phyloP scores from a whole-genome alignment of 2,329 filamentous ascomycete species.

The Talaromyces sp. region DNA sequence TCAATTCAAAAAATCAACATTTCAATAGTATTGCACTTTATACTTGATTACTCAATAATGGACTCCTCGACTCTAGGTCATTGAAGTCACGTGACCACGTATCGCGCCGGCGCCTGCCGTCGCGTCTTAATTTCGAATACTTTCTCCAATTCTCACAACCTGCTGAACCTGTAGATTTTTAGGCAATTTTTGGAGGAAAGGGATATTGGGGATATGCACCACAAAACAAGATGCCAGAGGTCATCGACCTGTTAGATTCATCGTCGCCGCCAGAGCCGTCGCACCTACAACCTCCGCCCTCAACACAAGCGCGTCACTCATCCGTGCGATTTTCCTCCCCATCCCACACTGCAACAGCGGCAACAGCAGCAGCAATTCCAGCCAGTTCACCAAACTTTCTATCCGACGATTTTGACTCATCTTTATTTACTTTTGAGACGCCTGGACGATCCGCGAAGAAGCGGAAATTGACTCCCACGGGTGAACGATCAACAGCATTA shows the following conservation, averaged over 20 bases:
- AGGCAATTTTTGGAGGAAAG: neutral
- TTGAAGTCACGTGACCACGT: neutral
- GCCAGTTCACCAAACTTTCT: slow-evolving; percentile 13
- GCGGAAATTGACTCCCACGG: slow-evolving; percentile 7
- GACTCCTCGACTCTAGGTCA: neutral
- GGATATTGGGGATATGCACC: neutral
- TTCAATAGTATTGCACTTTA: too few relatives aligned
- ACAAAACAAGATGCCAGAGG: slow-evolving; percentile 31
- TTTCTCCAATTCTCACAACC: neutral
- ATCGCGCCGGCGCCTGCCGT: neutral
- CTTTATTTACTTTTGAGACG: slow-evolving; percentile 14
- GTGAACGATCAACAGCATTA: neutral
- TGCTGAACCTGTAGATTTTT: neutral
- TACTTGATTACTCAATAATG: neutral
- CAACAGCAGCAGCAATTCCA: neutral
- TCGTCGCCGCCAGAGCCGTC: slow-evolving; percentile 23
- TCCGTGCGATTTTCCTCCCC: slow-evolving; percentile 1
- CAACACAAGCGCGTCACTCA: slow-evolving; percentile 13
- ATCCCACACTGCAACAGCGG: neutral
- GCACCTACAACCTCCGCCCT: slow-evolving; percentile 10
- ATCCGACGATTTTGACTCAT: slow-evolving; percentile 15
- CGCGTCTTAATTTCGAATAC: neutral
- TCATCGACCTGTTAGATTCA: slow-evolving; percentile 37
- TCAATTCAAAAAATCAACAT: too few relatives aligned
- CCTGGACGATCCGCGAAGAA: slow-evolving; percentile 9